These are phyloP conservation scores for Elongisporangium undulatum DNA, from an alignment of 352 stramenopile species.

Conservation along the genomic window DNA sequence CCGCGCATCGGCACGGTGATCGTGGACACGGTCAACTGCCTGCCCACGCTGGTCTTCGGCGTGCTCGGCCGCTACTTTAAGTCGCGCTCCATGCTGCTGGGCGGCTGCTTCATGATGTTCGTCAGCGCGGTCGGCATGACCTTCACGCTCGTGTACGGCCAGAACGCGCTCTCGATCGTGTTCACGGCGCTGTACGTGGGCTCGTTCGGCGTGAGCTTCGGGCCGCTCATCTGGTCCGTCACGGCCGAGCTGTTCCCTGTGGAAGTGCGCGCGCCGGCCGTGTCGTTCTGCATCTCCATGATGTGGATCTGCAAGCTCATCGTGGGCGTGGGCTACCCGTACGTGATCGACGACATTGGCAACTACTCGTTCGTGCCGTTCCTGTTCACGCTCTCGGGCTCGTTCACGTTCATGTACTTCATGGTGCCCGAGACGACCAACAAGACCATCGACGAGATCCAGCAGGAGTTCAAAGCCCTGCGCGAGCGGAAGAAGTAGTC, in stretches of 20 bases:
- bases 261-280: not conserved
- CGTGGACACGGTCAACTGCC: constrained; percentile 24
- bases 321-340: constrained; percentile 50
- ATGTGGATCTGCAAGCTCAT: constrained; percentile 50
- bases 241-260: not conserved
- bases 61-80: constrained; percentile 29
- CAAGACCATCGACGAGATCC: constrained; percentile 34
- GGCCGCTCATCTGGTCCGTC: constrained; percentile 2
- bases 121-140: constrained; percentile 20
- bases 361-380: constrained; percentile 1
- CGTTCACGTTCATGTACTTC: constrained; percentile 33
- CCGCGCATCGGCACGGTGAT: constrained; percentile 18
- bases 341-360: constrained; percentile 17
- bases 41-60: constrained; percentile 14
- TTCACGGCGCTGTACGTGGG: constrained; percentile 40
- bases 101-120: constrained; percentile 12
- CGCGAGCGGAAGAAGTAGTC: not conserved
- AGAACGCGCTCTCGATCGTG: constrained; percentile 22
- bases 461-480: constrained; percentile 3
- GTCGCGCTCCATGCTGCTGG: constrained; percentile 24
- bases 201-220: constrained; percentile 9
- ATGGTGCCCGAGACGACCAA: constrained; percentile 61
- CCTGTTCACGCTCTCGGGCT: constrained; percentile 10
- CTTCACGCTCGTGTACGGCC: constrained; percentile 22
- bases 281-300: constrained; percentile 27